These are phyloP conservation scores for Grigorovia yakushimaensis DNA, from an alignment of 805 yeast species.

Conservation along the genomic window DNA sequence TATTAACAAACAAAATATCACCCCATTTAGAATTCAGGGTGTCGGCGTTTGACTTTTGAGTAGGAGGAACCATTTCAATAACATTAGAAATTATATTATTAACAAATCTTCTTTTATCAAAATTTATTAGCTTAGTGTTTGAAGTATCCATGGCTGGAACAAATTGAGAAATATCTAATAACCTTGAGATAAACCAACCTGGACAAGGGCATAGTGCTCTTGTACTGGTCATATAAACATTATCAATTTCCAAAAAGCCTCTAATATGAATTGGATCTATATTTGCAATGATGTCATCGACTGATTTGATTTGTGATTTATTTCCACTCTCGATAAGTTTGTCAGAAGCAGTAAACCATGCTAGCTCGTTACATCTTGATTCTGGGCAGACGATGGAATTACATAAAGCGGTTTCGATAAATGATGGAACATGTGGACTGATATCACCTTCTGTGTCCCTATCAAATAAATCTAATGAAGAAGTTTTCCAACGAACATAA, in stretches of 20 bases:
- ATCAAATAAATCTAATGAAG: conserved; percentile 37
- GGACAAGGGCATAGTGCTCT: conserved; percentile 66
- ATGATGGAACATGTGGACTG: conserved; percentile 62
- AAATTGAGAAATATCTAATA: conserved; percentile 64
- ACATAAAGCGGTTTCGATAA: conserved; percentile 69
- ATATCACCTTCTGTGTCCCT: conserved; percentile 24
- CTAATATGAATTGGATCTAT: conserved; percentile 17
- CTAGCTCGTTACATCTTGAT: conserved; percentile 53
- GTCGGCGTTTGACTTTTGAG: conserved; percentile 4
- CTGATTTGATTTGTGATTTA: conserved; percentile 23
- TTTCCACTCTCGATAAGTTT: conserved; percentile 10
- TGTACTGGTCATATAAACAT: conserved; percentile 23
- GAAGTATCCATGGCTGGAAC: conserved; percentile 71
- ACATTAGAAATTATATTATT: conserved; percentile 52
- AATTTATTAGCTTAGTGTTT: conserved; percentile 60
- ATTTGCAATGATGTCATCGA: conserved; percentile 15
- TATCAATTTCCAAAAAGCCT: conserved; percentile 28
- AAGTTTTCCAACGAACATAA: conserved; percentile 60
- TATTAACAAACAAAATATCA: conserved; percentile 15
- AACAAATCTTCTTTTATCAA: conserved; percentile 71
- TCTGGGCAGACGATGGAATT: conserved; percentile 75
- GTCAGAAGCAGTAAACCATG: conserved; percentile 57
- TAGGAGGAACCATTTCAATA: conserved; percentile 32
- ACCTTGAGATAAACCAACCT: conserved; percentile 82
- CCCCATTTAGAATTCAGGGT: conserved; percentile 8